A percentile compares a stretch with the other conserved stretches of the same genome.
These are phyloP conservation scores for Aspergillus sp. DNA, from an alignment of 2,329 filamentous ascomycete species.

Conservation along the genomic window DNA sequence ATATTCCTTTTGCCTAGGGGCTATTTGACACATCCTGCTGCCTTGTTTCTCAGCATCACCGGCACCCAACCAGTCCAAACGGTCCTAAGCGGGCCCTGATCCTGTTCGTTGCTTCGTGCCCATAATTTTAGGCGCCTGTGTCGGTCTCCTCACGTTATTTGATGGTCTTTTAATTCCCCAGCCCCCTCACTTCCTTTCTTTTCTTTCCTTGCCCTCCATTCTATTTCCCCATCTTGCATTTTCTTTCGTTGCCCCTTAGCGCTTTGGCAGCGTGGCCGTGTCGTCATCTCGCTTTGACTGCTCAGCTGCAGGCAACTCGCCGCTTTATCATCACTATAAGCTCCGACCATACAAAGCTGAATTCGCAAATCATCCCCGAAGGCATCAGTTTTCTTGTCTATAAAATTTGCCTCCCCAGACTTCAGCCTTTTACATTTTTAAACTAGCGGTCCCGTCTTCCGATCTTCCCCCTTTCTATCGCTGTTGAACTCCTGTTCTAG, in stretches of 20 bases:
- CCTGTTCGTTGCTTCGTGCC: conserved; percentile 25
- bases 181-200: conserved; percentile 14
- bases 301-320: not conserved
- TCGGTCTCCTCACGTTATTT: conserved; percentile 5
- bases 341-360: conserved; percentile 9
- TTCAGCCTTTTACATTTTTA: conserved; percentile 2
- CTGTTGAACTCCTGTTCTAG: not conserved
- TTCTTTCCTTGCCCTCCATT: not conserved
- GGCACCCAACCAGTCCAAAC: conserved; percentile 19
- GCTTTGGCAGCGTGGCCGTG: not conserved
- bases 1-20: conserved; percentile 3
- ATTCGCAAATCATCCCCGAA: conserved; percentile 9
- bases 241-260: conserved; percentile 1
- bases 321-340: conserved; percentile 3
- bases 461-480: not conserved
- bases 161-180: conserved; percentile 15
- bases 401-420: not conserved
- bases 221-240: conserved; percentile 1
- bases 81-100: conserved; percentile 9
- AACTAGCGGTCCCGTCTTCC: not conserved
- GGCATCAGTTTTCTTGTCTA: conserved; percentile 12
- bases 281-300: not conserved
- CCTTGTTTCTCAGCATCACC: conserved; percentile 18
- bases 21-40: conserved; percentile 13
- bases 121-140: conserved; percentile 18